Evolutionary conservation across 495 filamentous ascomycete species (phyloP).

Genomic region (Penicillium fimorum): DNA sequence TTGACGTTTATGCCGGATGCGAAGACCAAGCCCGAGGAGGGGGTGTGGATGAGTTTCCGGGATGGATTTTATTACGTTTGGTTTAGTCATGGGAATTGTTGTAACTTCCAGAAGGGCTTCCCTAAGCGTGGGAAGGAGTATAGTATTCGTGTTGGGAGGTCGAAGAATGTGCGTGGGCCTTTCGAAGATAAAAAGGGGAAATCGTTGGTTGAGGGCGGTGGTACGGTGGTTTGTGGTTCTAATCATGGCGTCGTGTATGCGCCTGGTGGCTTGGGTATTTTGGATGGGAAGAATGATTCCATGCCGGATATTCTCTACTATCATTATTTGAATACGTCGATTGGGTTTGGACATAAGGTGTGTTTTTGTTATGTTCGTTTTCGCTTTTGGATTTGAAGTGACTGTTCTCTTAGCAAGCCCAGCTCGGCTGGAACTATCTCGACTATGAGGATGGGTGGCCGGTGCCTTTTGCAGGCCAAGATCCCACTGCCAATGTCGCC

Average conservation of each 20-base stretch:
- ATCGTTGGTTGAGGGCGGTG: slow-evolving; percentile 38
- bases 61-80: slow-evolving; percentile 67
- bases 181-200: slow-evolving; percentile 40
- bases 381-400: neutral
- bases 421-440: slow-evolving; percentile 45
- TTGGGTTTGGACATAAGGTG: slow-evolving; percentile 39
- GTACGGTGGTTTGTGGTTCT: slow-evolving; percentile 45
- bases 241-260: slow-evolving; percentile 48
- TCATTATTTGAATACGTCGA: slow-evolving; percentile 48
- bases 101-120: slow-evolving; percentile 48
- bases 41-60: slow-evolving; percentile 56
- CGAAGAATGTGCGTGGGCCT: slow-evolving; percentile 36
- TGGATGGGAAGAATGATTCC: slow-evolving; percentile 29
- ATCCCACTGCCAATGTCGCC: slow-evolving; percentile 1
- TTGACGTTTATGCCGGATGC: slow-evolving; percentile 31
- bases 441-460: slow-evolving; percentile 48
- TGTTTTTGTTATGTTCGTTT: slow-evolving; percentile 14
- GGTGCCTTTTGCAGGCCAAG: slow-evolving; percentile 19
- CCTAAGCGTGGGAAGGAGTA: slow-evolving; percentile 64
- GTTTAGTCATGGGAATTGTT: slow-evolving; percentile 68
- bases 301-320: slow-evolving; percentile 47
- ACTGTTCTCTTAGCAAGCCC: slow-evolving; percentile 36
- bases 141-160: slow-evolving; percentile 45
- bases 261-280: slow-evolving; percentile 44
- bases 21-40: slow-evolving; percentile 56